Evolutionary conservation across 805 yeast genomes (phyloP), one percentile per base, ranked within the genome.

Genomic region (Cyberlindnera galapagoensis): DNA sequence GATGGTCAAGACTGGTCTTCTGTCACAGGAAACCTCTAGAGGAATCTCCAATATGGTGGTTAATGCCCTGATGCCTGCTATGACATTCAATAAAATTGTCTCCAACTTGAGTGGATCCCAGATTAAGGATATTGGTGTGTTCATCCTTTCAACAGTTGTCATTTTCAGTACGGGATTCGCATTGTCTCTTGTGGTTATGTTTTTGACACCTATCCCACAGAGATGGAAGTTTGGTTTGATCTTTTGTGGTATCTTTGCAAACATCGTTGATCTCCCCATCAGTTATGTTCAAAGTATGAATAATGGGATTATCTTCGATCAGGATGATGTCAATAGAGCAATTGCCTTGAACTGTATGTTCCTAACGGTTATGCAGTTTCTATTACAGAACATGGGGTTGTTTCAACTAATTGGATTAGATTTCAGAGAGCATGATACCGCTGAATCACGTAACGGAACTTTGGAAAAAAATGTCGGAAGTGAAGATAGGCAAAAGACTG

Each of bases 381-480:
- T 70, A 47, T 75, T 81, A 57, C 84, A 85, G 68, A 80, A 83
- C 47, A 57, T 80, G 27, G 95, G 96, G 2, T 70, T 82, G 33
- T 80, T 78, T 57, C 66, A 76, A 39, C 56, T 87, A 32, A 64
- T 86, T 11, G 80, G 76, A 25, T 61, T 74, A 52, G 96, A 87
- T 52, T 82, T 86, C 49, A 63, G 69, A 34, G 35, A 34, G 9
- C 31, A 27, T 3, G 35, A 37, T 5, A 14, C 31, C 14, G 34
- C 28, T 12, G 28, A 18, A n/a, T n/a, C n/a, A n/a, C n/a, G n/a
- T n/a, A n/a, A n/a, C 13, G 9, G 35, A 28, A 25, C 20, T 20
- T 4, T 17, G 19, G 31, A 29, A 19, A 9, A 24, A 9, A 21
- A 18, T 8, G 18, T 7, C 20, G 10, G 48, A 45, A 18, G 41